Conservation (phyloP, 768 basidiomycete species). For the Hericium erinaceus region DNA sequence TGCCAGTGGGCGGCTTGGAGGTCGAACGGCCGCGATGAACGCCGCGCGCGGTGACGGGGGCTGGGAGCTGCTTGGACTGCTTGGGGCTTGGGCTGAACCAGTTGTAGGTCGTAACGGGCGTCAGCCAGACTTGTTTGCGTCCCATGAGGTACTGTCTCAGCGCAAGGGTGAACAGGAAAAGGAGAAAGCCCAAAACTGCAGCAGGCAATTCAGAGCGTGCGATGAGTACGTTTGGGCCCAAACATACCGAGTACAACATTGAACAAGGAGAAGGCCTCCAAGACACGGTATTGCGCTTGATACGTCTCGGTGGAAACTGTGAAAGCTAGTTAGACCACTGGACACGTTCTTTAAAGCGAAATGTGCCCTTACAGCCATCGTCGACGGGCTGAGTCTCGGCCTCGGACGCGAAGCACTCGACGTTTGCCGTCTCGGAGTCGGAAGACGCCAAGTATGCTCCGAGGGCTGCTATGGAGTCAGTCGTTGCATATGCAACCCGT, state of each 20-base stretch:
- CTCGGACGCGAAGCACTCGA: slow-evolving; percentile 66
- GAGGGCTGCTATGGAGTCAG: slow-evolving; percentile 41
- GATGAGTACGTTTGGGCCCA: not conserved
- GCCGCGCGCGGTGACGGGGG: slow-evolving; percentile 28
- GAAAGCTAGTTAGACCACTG: not conserved
- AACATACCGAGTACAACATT: slow-evolving; percentile 62
- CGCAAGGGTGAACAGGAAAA: slow-evolving; percentile 35
- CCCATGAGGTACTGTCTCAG: slow-evolving; percentile 35
- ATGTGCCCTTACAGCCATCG: slow-evolving; percentile 50
- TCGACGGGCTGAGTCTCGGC: slow-evolving; percentile 43
- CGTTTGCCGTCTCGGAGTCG: slow-evolving; percentile 70
- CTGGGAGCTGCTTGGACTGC: slow-evolving; percentile 30
- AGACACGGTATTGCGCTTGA: slow-evolving; percentile 81
- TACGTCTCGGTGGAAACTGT: slow-evolving; percentile 78
- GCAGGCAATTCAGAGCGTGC: slow-evolving; percentile 7
- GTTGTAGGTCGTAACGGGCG: slow-evolving; percentile 59
- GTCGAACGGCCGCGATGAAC: slow-evolving; percentile 11
- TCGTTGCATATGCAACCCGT: not conserved
- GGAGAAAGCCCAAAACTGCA: slow-evolving; percentile 40
- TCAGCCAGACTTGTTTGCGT: slow-evolving; percentile 51
- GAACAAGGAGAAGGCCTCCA: slow-evolving; percentile 73
- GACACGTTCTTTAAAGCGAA: not conserved
- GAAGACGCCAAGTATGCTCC: slow-evolving; percentile 66
- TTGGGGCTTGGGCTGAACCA: slow-evolving; percentile 45
- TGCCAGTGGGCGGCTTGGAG: not conserved